These are phyloP conservation scores for Paratinospora sagittata DNA, from an alignment of 164 flowering plant species.

Conservation along the genomic window DNA sequence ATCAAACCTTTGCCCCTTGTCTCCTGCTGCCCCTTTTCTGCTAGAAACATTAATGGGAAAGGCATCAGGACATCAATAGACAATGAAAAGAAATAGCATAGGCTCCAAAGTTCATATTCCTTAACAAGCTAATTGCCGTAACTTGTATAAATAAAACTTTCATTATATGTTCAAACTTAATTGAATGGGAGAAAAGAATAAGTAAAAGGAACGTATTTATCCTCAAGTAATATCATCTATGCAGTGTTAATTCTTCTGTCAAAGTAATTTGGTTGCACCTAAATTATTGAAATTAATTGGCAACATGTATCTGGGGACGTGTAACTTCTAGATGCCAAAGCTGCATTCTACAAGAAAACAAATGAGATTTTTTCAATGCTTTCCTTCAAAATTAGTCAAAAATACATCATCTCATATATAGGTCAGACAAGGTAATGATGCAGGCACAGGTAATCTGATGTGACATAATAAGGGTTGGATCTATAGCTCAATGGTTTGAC, in stretches of 20 bases:
- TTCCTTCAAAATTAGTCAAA: too few species aligned
- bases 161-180: background rate
- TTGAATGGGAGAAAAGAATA: background rate
- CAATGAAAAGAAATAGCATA: background rate
- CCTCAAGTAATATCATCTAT: background rate
- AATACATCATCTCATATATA: too few species aligned
- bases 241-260: background rate
- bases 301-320: background rate
- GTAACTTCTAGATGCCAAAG: too few species aligned
- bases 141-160: too few species aligned
- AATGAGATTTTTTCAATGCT: too few species aligned
- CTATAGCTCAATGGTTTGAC: too few species aligned
- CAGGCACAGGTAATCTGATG: too few species aligned
- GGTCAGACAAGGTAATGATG: too few species aligned
- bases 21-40: constrained; percentile 43
- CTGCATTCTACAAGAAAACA: too few species aligned
- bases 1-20: constrained; percentile 55
- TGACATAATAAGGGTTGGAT: too few species aligned
- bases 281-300: background rate
- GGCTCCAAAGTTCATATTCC: background rate
- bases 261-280: background rate
- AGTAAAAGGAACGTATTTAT: background rate
- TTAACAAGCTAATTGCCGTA: too few species aligned
- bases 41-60: background rate
- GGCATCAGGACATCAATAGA: background rate